Evolutionary conservation across 2,329 filamentous ascomycete genomes (phyloP), one percentile per base, ranked within the genome.

Genomic region (Akanthomyces dipterigenus): DNA sequence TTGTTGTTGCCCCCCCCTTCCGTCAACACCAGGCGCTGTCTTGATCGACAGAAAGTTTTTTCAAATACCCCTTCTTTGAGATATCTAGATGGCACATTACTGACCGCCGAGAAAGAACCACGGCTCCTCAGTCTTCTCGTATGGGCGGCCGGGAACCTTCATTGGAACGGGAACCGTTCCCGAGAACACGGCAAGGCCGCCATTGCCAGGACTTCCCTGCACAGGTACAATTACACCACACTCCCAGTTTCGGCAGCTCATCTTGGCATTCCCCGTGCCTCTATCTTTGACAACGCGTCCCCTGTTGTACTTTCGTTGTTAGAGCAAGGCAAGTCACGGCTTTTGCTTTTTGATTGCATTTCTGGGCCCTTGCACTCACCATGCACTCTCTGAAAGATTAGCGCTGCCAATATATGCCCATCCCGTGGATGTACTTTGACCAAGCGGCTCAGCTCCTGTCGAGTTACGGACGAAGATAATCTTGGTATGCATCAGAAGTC

Each of bases 241-340:
- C 75, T 98, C 95, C 93, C 93, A 98, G 72, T 98, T 99, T 60
- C 90, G 86, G 73, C 89, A 92, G 64, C 83, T 92, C 64, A 98
- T 80, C 72, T 91, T 96, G 14, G 86, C 83, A 64, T 83, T 75
- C 64, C 87, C 87, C 2, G 84, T 88, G 8, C 72, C 75, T 66
- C 82, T 85, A 68, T 96, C 88, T 68, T 87, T 86, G 59, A 87
- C 84, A 34, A 96, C 75, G 51, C 86, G 86, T 24, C 93, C 95
- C 93, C 89, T 91, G 65, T 66, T 60, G 50, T 43, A 38, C 51
- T 34, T 40, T n/a, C 22, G 22, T 5, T 24, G 49, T 60, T 60
- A 60, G 56, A 46, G 46, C 11, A 16, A 16, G 40, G 16, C 24
- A 58, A 22, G 14, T 46, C 18, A 50, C 55, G 26, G 48, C 46